Evolutionary conservation across 202 grass and related monocot species (phyloP).

Genomic region (Zoysia matrella): DNA sequence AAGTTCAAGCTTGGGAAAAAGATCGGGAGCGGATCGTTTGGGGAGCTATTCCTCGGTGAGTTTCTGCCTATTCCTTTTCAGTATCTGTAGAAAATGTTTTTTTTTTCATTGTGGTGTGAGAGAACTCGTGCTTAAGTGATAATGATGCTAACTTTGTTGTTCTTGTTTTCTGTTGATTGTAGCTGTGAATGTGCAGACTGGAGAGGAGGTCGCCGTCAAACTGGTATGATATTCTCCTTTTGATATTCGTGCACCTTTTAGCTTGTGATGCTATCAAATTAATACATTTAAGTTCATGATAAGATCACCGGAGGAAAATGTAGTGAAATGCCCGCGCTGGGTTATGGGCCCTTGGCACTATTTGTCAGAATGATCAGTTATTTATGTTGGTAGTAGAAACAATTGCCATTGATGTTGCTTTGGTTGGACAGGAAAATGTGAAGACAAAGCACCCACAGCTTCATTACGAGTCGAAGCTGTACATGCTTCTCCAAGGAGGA

Average conservation of each 20-base stretch:
- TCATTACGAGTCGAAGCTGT: constrained; percentile 96
- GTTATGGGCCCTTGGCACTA: not conserved
- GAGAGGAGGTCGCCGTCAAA: constrained; percentile 31
- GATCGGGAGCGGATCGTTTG: constrained; percentile 87
- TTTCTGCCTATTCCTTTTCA: not conserved
- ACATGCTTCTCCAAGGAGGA: constrained; percentile 98
- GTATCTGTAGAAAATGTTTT: not conserved
- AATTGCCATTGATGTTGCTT: constrained; percentile 22
- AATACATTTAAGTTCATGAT: not conserved
- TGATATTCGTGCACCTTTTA: not conserved
- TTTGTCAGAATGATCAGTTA: constrained; percentile 16
- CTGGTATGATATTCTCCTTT: constrained; percentile 66
- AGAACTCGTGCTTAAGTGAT: no score
- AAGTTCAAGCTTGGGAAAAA: no score
- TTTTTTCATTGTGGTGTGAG: not conserved
- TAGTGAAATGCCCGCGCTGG: constrained; percentile 15
- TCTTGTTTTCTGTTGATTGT: constrained; percentile 12
- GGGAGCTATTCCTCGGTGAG: constrained; percentile 92
- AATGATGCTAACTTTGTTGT: constrained; percentile 32
- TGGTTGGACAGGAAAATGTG: constrained; percentile 71
- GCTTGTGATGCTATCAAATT: no score
- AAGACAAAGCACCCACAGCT: constrained; percentile 99
- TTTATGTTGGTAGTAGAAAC: not conserved
- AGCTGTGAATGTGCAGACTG: constrained; percentile 44
- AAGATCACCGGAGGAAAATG: not conserved